Evolutionary conservation across 805 yeast species (phyloP).

Genomic region (Starmerella bombicola): DNA sequence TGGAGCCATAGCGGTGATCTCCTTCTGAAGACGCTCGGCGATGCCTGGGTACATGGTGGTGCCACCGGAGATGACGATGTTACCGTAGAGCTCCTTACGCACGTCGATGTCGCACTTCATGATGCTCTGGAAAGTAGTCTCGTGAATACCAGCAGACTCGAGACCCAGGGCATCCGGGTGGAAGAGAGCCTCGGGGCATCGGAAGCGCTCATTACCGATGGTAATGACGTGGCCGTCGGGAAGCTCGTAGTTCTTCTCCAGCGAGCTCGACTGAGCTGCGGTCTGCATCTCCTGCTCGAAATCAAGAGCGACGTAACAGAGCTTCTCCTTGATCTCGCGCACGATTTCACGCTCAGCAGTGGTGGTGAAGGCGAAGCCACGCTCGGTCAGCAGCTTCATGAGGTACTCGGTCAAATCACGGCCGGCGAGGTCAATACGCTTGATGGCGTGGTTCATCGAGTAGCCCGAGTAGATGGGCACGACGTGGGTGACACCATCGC

Average conservation of each 20-base stretch:
- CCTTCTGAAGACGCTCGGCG: constrained; percentile 99
- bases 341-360: constrained; percentile 98
- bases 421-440: constrained; percentile 98
- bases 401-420: constrained; percentile 98
- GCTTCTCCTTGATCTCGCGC: constrained; percentile 91
- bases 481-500: constrained; percentile 99
- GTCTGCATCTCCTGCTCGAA: constrained; percentile 99
- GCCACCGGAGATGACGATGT: constrained; percentile 99
- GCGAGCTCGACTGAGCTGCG: constrained; percentile 93
- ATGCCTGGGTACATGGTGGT: constrained; percentile 99
- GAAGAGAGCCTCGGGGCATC: constrained; percentile 99
- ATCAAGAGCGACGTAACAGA: constrained; percentile 97
- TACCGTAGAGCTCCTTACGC: constrained; percentile 96
- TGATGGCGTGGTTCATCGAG: constrained; percentile 97
- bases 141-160: constrained; percentile 99
- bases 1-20: constrained; percentile 98
- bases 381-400: constrained; percentile 96
- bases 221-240: constrained; percentile 99
- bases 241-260: constrained; percentile 97
- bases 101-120: constrained; percentile 99
- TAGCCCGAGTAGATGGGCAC: constrained; percentile 99
- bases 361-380: constrained; percentile 97
- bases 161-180: constrained; percentile 83
- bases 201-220: constrained; percentile 99
- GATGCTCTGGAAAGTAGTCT: constrained; percentile 88